A percentile compares a stretch with the other conserved stretches of the same genome.
Evolutionary conservation across 139 green algal species (phyloP).

Genomic region (Micromonas commoda): DNA sequence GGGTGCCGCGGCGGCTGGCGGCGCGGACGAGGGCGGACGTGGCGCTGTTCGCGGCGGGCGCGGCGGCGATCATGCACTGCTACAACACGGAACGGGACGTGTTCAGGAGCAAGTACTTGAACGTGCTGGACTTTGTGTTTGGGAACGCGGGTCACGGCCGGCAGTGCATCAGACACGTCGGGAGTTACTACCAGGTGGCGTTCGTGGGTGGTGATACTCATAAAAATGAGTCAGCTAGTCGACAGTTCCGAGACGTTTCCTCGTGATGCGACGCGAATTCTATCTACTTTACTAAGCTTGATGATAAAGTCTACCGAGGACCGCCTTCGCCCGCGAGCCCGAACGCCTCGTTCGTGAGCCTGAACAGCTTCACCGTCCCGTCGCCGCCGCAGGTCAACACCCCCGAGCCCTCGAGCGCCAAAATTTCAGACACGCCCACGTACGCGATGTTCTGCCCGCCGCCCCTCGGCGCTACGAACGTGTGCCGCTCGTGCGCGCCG

Average conservation of each 20-base stretch:
- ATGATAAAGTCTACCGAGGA: no score
- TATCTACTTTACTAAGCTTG: no score
- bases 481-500: background rate
- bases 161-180: slow-evolving; percentile 17
- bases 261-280: no score
- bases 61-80: slow-evolving; percentile 82
- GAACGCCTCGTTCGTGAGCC: no score
- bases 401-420: background rate
- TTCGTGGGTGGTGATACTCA: no score
- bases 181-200: background rate
- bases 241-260: no score
- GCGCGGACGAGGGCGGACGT: no score
- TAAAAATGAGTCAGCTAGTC: no score
- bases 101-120: slow-evolving; percentile 87
- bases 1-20: slow-evolving; percentile 29
- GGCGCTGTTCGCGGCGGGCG: slow-evolving; percentile 61
- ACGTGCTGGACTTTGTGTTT: slow-evolving; percentile 87
- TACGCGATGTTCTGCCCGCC: background rate
- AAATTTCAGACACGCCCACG: background rate
- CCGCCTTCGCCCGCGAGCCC: no score
- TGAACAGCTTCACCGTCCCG: background rate
- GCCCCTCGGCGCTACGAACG: background rate
- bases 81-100: slow-evolving; percentile 72
- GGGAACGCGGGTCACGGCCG: slow-evolving; percentile 37
- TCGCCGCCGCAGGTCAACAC: slow-evolving; percentile 12